These are phyloP conservation scores for Hibiscus trionum DNA, from an alignment of 345 rosid genomes.

Conservation along the genomic window DNA sequence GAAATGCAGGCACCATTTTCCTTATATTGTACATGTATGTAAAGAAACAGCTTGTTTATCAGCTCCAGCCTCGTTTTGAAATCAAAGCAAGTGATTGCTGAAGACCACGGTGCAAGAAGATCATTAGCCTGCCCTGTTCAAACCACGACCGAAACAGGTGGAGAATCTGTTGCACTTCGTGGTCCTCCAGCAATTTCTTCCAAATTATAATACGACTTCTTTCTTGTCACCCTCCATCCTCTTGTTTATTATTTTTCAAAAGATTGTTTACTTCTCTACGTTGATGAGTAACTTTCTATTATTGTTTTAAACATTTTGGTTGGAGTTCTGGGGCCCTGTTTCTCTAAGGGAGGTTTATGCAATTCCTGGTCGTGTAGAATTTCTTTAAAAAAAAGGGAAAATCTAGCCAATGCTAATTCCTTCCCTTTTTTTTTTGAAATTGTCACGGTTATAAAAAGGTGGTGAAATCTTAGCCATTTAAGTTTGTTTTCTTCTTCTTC, in stretches of 20 bases:
- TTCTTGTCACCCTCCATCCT: not conserved
- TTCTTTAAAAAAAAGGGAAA: too few species aligned
- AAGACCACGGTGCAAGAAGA: not conserved
- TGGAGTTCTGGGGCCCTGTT: not conserved
- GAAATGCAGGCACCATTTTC: too few species aligned
- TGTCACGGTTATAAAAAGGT: not conserved
- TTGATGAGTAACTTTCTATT: not conserved
- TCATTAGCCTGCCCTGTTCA: not conserved
- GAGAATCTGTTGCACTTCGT: not conserved
- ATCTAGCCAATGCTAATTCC: too few species aligned
- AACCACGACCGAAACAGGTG: not conserved
- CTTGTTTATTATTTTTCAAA: not conserved
- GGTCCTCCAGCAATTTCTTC: not conserved
- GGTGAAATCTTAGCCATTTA: not conserved
- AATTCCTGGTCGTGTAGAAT: not conserved
- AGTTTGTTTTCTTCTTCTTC: not conserved
- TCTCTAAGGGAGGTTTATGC: conserved; percentile 17
- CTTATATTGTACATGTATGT: too few species aligned
- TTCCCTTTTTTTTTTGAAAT: not conserved
- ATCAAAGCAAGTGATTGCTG: not conserved
- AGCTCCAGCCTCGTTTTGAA: too few species aligned
- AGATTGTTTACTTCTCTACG: not conserved
- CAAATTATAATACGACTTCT: not conserved
- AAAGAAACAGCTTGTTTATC: too few species aligned
- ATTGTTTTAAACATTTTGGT: not conserved